Conservation (phyloP, 1,284 basidiomycete genomes). For the Rhodotorula sp. region DNA sequence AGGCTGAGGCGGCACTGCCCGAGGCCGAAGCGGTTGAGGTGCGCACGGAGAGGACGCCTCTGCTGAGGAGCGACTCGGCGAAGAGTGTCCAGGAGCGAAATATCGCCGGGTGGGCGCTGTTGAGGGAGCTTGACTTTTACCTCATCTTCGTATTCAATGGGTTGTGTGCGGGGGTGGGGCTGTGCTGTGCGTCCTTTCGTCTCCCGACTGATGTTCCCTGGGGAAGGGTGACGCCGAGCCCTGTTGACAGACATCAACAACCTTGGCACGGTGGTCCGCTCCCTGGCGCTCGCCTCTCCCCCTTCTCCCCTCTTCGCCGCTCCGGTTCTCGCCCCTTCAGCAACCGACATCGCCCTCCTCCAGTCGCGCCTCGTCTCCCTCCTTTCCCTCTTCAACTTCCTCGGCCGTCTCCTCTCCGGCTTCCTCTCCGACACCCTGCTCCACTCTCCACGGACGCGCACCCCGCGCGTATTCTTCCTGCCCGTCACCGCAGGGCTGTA, state of each 20-base stretch:
- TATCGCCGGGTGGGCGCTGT: constrained; percentile 23
- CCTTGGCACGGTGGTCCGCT: constrained; percentile 31
- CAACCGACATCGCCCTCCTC: constrained; percentile 11
- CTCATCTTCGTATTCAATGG: constrained; percentile 36
- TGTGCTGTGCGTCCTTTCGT: constrained; percentile 10
- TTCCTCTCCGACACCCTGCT: constrained; percentile 32
- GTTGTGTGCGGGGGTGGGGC: constrained; percentile 25
- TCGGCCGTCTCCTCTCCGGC: constrained; percentile 35
- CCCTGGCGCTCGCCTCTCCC: constrained; percentile 2
- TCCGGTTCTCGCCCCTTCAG: background rate
- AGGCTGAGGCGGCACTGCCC: background rate
- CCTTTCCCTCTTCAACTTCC: constrained; percentile 40
- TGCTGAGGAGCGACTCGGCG: background rate
- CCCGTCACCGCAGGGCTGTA: constrained; percentile 16
- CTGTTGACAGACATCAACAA: constrained; percentile 32
- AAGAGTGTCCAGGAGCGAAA: constrained; percentile 12
- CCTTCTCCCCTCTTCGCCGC: background rate
- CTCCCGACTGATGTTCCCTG: no score
- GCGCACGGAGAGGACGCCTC: background rate
- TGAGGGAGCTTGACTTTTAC: constrained; percentile 36
- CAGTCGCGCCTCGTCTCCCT: constrained; percentile 41
- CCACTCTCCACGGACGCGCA: background rate
- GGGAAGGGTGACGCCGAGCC: no score
- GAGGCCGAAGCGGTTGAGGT: background rate
- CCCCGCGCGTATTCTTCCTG: constrained; percentile 34